Evolutionary conservation across 179 eudicot genomes (phyloP).

Genomic region (Silene coronaria): DNA sequence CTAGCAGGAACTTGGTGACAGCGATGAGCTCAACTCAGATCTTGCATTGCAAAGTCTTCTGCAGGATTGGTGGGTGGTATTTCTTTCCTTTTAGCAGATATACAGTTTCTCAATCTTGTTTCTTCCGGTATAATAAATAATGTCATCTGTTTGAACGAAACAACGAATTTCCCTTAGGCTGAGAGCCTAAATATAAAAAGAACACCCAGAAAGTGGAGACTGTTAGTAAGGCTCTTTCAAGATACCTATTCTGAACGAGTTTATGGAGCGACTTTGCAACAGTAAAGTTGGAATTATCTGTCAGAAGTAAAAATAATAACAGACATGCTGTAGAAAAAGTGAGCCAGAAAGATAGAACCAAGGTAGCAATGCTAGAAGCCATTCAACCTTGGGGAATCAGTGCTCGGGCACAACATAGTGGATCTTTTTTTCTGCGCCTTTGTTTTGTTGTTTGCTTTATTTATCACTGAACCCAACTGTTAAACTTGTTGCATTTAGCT

Average conservation of each 20-base stretch:
- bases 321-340: neutral
- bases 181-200: neutral
- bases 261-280: neutral
- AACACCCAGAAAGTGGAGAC: conserved; percentile 1
- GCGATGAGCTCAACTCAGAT: conserved; percentile 30
- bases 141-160: conserved; percentile 7
- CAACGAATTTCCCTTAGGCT: neutral
- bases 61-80: conserved; percentile 49
- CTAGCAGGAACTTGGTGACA: conserved; percentile 36
- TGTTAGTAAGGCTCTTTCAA: conserved; percentile 1
- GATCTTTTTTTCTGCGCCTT: neutral
- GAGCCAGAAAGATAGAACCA: neutral
- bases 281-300: neutral
- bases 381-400: neutral
- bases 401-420: neutral
- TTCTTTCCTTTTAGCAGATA: conserved; percentile 10
- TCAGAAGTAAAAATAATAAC: neutral
- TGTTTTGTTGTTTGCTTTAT: neutral
- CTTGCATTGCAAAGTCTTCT: conserved; percentile 33
- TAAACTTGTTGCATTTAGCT: neutral
- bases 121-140: neutral
- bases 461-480: neutral
- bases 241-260: neutral
- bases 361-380: conserved; percentile 1
- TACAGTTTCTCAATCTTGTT: neutral